Evolutionary conservation across 129 eudicot species (phyloP).

Genomic region (Flaveria sonorensis): DNA sequence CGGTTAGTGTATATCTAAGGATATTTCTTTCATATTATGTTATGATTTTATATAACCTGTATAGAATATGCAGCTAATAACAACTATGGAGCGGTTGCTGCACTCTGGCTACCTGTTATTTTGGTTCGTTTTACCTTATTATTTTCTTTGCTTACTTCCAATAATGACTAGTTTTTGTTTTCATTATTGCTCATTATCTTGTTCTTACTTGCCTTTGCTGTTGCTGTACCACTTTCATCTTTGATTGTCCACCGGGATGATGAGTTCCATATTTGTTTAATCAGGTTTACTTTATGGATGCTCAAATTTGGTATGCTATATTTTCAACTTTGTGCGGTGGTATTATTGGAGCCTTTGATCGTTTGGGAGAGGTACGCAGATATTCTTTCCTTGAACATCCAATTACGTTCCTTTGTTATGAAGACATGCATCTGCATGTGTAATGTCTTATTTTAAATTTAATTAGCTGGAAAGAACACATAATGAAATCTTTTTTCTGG

Average conservation of each 20-base stretch:
- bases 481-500: neutral
- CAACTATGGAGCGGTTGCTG: slow-evolving; percentile 70
- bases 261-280: slow-evolving; percentile 22
- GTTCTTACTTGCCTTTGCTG: slow-evolving; percentile 8
- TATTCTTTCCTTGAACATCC: slow-evolving; percentile 4
- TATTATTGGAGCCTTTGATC: slow-evolving; percentile 92
- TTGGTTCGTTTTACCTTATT: slow-evolving; percentile 52
- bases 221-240: slow-evolving; percentile 21
- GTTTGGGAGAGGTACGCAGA: slow-evolving; percentile 85
- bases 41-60: slow-evolving; percentile 14
- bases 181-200: slow-evolving; percentile 5
- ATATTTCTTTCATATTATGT: slow-evolving; percentile 13
- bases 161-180: neutral
- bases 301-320: slow-evolving; percentile 93
- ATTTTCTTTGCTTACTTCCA: neutral
- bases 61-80: slow-evolving; percentile 57
- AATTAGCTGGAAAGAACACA: slow-evolving; percentile 4
- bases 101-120: slow-evolving; percentile 90
- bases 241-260: slow-evolving; percentile 25
- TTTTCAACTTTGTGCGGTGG: slow-evolving; percentile 94
- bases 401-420: slow-evolving; percentile 6
- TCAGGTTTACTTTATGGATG: slow-evolving; percentile 97
- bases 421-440: slow-evolving; percentile 19
- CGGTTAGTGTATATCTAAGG: slow-evolving; percentile 43
- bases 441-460: slow-evolving; percentile 15